Percentiles rank a stretch among this genome's conserved stretches.
phyloP scores from a whole-genome alignment of 352 stramenopile species.

The Globisporangium radiosum region DNA sequence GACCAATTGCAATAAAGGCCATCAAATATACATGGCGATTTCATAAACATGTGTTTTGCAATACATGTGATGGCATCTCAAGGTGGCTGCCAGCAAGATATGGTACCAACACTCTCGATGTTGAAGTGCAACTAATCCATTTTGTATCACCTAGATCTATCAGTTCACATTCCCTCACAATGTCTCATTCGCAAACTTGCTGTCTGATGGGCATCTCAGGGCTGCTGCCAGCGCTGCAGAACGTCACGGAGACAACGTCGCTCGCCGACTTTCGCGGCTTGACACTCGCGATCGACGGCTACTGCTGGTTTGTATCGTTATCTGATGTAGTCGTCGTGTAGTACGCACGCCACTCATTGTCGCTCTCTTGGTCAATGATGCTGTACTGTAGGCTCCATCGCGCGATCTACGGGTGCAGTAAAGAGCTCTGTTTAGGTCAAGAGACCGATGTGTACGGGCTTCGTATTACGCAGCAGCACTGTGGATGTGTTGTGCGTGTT shows the following conservation, averaged over 20 bases:
- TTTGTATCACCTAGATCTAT: too few relatives aligned
- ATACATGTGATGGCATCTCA: too few relatives aligned
- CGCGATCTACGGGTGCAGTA: constrained; percentile 65
- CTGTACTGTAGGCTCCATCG: constrained; percentile 54
- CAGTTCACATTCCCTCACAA: too few relatives aligned
- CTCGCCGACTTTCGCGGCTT: constrained; percentile 47
- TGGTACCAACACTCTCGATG: too few relatives aligned
- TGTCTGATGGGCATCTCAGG: constrained; percentile 45
- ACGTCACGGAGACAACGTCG: constrained; percentile 52
- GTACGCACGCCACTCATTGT: neutral
- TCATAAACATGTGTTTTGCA: too few relatives aligned
- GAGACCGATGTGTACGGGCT: constrained; percentile 56
- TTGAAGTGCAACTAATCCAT: too few relatives aligned
- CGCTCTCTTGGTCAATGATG: neutral
- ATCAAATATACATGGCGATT: too few relatives aligned
- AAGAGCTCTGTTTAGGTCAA: constrained; percentile 63
- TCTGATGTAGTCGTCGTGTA: neutral
- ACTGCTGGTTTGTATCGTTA: constrained; percentile 59
- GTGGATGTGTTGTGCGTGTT: too few relatives aligned
- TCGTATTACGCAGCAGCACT: neutral
- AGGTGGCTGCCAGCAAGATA: too few relatives aligned
- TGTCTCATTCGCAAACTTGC: neutral
- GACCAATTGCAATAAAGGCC: too few relatives aligned
- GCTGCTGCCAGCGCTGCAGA: constrained; percentile 64
- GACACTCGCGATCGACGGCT: constrained; percentile 74